Conservation (phyloP, 2,329 filamentous ascomycete genomes). For the Kalmusia sp. region DNA sequence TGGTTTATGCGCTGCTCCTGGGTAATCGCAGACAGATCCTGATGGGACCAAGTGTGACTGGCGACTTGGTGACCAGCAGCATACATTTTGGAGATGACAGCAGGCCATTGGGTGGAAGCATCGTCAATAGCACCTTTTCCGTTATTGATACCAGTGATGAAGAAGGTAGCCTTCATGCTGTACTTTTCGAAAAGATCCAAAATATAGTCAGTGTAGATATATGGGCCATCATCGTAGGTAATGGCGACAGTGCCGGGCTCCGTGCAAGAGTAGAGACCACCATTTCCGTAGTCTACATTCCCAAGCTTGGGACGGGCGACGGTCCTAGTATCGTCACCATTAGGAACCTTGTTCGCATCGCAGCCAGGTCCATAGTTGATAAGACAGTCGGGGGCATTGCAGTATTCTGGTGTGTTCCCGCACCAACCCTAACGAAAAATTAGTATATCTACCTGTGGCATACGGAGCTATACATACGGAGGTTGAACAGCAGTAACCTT, state of each 20-base stretch:
- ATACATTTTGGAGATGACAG: conserved; percentile 62
- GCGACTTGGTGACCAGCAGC: conserved; percentile 66
- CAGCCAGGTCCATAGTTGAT: conserved; percentile 66
- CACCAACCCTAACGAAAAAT: conserved; percentile 54
- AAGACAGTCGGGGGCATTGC: conserved; percentile 66
- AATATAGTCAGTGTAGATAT: conserved; percentile 66
- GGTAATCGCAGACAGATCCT: conserved; percentile 54
- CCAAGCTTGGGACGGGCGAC: conserved; percentile 62
- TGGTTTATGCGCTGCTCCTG: conserved; percentile 53
- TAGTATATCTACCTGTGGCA: not conserved
- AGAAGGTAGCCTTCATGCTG: conserved; percentile 72
- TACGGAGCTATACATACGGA: conserved; percentile 27
- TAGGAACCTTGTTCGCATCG: conserved; percentile 63
- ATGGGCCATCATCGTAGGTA: conserved; percentile 72
- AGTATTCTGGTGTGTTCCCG: conserved; percentile 61
- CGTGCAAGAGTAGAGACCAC: conserved; percentile 62
- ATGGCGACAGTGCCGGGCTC: conserved; percentile 66
- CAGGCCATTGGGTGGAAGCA: conserved; percentile 52
- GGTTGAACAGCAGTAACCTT: conserved; percentile 43
- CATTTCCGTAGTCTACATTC: conserved; percentile 61
- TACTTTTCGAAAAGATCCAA: conserved; percentile 66
- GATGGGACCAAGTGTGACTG: conserved; percentile 65
- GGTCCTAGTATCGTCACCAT: conserved; percentile 61
- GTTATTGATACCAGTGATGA: conserved; percentile 65
- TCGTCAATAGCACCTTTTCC: conserved; percentile 65